These are phyloP conservation scores for Mortierella sp. DNA, from an alignment of 371 early-diverging fungal species.

Conservation along the genomic window DNA sequence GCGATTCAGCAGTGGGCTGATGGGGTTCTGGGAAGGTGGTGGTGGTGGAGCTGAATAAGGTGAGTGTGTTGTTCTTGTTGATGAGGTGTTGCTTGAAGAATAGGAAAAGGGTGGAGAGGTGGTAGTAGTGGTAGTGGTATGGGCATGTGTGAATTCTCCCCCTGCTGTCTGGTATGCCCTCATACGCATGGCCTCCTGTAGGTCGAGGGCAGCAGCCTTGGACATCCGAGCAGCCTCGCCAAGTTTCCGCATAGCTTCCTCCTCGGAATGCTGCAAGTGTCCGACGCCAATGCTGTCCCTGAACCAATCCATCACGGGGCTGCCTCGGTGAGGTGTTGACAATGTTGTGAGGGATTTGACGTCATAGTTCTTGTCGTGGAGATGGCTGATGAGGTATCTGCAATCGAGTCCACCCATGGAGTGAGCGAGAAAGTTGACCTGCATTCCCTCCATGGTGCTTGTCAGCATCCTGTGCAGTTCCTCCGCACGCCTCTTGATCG, in stretches of 20 bases:
- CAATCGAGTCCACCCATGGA: slow-evolving; percentile 95
- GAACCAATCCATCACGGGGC: slow-evolving; percentile 92
- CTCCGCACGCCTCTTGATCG: slow-evolving; percentile 83
- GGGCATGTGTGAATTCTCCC: neutral
- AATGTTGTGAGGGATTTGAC: slow-evolving; percentile 87
- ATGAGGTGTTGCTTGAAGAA: neutral
- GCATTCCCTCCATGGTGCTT: slow-evolving; percentile 63
- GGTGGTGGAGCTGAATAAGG: slow-evolving; percentile 13
- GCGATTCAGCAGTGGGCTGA: slow-evolving; percentile 34
- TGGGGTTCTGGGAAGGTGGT: slow-evolving; percentile 8
- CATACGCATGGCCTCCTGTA: slow-evolving; percentile 17
- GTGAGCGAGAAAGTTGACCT: slow-evolving; percentile 90
- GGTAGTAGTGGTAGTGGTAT: neutral
- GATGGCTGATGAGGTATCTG: slow-evolving; percentile 85
- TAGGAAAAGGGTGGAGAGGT: neutral
- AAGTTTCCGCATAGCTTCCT: slow-evolving; percentile 43
- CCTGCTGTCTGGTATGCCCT: neutral
- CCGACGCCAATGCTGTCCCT: slow-evolving; percentile 80
- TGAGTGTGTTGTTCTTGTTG: too few relatives aligned
- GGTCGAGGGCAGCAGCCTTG: slow-evolving; percentile 25
- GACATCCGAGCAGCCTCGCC: slow-evolving; percentile 30
- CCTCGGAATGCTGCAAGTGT: slow-evolving; percentile 28
- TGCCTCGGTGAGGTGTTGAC: slow-evolving; percentile 92
- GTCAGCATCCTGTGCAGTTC: slow-evolving; percentile 79
- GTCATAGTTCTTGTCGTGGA: slow-evolving; percentile 71